These are phyloP conservation scores for Candida sp. DNA, from an alignment of 1,139 yeast genomes.

Conservation along the genomic window DNA sequence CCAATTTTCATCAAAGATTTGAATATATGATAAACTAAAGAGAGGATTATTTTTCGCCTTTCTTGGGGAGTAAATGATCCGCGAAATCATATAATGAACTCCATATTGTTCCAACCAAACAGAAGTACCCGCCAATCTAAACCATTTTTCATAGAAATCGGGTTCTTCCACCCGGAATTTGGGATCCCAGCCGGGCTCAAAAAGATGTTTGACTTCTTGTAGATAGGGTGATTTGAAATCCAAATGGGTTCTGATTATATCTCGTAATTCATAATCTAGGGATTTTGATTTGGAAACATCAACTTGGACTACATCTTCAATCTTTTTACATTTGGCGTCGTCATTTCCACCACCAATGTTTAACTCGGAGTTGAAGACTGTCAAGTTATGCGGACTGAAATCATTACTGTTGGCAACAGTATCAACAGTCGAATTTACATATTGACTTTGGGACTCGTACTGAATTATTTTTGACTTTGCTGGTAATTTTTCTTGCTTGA, in stretches of 20 bases:
- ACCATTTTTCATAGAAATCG: conserved; percentile 32
- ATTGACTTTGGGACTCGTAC: neutral
- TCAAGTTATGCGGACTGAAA: conserved; percentile 9
- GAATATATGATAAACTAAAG: conserved; percentile 33
- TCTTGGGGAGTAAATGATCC: conserved; percentile 28
- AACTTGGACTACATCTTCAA: conserved; percentile 10
- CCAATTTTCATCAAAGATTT: conserved; percentile 37
- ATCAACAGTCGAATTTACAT: neutral
- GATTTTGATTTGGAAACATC: conserved; percentile 17
- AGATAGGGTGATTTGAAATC: conserved; percentile 16
- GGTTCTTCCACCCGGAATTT: conserved; percentile 18
- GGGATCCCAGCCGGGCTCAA: conserved; percentile 19
- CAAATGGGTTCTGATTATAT: conserved; percentile 14
- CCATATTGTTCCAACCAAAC: conserved; percentile 41
- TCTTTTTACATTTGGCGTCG: conserved; percentile 11
- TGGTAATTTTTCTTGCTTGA: neutral
- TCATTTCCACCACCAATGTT: conserved; percentile 14
- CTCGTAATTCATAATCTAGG: conserved; percentile 17
- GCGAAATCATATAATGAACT: conserved; percentile 32
- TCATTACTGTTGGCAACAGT: neutral
- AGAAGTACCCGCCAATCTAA: conserved; percentile 34
- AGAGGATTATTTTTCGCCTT: conserved; percentile 28
- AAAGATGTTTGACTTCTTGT: conserved; percentile 22
- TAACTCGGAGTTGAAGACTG: conserved; percentile 14
- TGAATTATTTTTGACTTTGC: neutral